Percentiles rank a stretch among this genome's conserved stretches.
Conservation (phyloP, 176 grass and related monocot species). For the Guadua angustifolia region DNA sequence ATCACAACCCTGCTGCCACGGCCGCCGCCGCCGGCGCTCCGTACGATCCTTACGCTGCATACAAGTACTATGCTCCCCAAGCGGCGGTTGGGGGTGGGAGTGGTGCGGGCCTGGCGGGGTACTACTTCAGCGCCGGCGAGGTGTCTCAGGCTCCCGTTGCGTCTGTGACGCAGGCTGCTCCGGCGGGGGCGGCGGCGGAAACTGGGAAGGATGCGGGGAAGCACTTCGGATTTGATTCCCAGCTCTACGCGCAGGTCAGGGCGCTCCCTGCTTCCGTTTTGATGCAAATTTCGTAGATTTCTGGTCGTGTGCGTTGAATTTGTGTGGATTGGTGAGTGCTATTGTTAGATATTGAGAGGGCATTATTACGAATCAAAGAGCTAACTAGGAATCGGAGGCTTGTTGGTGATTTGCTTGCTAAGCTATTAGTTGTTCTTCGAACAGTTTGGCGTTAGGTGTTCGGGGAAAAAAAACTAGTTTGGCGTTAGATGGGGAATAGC, state of each 20-base stretch:
- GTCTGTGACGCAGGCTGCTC: background rate
- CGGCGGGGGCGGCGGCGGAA: background rate
- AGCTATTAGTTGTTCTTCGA: background rate
- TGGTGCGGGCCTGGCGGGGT: constrained; percentile 3
- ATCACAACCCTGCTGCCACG: background rate
- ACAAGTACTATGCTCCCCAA: constrained; percentile 30
- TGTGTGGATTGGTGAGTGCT: constrained; percentile 7
- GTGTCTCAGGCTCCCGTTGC: constrained; percentile 16
- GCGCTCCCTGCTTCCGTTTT: background rate
- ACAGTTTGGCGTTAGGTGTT: background rate
- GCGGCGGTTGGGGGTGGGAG: background rate
- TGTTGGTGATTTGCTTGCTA: background rate
- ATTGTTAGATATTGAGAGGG: background rate
- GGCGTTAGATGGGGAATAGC: background rate
- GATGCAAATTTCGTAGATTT: background rate
- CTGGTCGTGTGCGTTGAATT: background rate
- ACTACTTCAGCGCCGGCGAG: constrained; percentile 43
- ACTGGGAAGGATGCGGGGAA: constrained; percentile 26
- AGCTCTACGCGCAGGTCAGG: constrained; percentile 57
- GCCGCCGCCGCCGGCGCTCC: background rate
- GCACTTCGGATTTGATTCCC: constrained; percentile 59
- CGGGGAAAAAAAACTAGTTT: background rate
- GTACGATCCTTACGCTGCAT: constrained; percentile 43
- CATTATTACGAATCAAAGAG: background rate
- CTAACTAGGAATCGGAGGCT: background rate